Conservation (phyloP, 345 rosid species). For the Psidium friedrichsthalianum region DNA sequence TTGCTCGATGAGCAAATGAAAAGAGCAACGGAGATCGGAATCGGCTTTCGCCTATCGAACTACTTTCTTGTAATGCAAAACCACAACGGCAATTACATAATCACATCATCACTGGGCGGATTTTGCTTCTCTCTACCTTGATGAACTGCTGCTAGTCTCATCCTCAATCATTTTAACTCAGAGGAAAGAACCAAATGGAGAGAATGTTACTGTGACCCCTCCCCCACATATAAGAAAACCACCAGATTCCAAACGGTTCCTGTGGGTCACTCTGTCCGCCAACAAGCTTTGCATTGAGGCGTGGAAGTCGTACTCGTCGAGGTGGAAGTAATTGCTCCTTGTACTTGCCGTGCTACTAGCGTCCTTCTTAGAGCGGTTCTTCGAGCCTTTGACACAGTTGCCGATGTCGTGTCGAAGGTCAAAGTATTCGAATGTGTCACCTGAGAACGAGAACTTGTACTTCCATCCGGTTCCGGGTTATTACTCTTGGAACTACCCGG, state of each 20-base stretch:
- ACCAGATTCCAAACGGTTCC: conserved; percentile 34
- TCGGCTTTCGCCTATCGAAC: not conserved
- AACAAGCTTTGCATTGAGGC: conserved; percentile 21
- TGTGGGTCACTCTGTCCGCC: conserved; percentile 34
- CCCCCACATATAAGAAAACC: conserved; percentile 37
- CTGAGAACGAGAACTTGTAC: conserved; percentile 20
- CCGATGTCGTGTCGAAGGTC: conserved; percentile 20
- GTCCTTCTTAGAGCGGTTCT: conserved; percentile 4
- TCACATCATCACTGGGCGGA: not conserved
- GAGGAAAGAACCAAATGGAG: conserved; percentile 25
- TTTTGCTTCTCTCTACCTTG: not conserved
- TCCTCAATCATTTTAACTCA: not conserved
- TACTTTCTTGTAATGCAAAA: not conserved
- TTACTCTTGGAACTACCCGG: conserved; percentile 2
- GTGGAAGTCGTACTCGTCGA: conserved; percentile 16
- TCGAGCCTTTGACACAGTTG: conserved; percentile 18
- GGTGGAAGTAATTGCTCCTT: conserved; percentile 1
- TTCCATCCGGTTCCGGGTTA: not conserved
- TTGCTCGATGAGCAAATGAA: not conserved
- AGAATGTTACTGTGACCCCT: conserved; percentile 8
- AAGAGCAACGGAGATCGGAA: not conserved
- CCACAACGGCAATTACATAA: not conserved
- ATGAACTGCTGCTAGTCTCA: not conserved
- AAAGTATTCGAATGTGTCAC: conserved; percentile 5
- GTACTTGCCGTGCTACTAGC: not conserved